phyloP scores from a whole-genome alignment of 2,329 filamentous ascomycete genomes.

The Lasiodiplodia hormozganensis region DNA sequence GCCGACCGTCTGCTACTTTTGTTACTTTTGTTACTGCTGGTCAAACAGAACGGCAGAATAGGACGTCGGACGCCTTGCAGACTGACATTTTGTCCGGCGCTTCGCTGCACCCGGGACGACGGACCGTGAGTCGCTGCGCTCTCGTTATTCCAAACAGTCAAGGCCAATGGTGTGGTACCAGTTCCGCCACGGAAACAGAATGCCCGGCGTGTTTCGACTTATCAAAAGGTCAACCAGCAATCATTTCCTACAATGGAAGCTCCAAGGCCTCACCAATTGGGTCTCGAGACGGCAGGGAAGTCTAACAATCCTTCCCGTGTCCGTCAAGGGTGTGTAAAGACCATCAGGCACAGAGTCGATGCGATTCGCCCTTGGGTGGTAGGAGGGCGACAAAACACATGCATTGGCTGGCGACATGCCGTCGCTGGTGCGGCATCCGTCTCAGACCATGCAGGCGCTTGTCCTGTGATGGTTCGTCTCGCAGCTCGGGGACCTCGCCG shows the following conservation, averaged over 20 bases:
- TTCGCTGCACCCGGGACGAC: not conserved
- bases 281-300: not conserved
- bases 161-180: slow-evolving; percentile 7
- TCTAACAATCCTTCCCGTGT: not conserved
- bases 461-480: not conserved
- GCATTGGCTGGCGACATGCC: slow-evolving; percentile 1
- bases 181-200: slow-evolving; percentile 8
- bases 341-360: not conserved
- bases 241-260: slow-evolving; percentile 21
- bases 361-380: slow-evolving; percentile 4
- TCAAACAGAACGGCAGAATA: not conserved
- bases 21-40: not conserved
- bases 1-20: not conserved
- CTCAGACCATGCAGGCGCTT: slow-evolving; percentile 2
- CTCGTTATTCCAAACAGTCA: not conserved
- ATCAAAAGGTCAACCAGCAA: not conserved
- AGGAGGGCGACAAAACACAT: not conserved
- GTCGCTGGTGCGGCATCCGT: slow-evolving; percentile 18
- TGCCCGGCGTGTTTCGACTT: not conserved
- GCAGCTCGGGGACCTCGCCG: not conserved
- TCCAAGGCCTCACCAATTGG: not conserved
- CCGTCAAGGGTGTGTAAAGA: not conserved
- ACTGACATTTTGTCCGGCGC: not conserved
- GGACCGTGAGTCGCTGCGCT: not conserved
- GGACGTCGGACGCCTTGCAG: not conserved